Conservation (phyloP, 139 green algal species). For the Klebsormidium nitens region DNA sequence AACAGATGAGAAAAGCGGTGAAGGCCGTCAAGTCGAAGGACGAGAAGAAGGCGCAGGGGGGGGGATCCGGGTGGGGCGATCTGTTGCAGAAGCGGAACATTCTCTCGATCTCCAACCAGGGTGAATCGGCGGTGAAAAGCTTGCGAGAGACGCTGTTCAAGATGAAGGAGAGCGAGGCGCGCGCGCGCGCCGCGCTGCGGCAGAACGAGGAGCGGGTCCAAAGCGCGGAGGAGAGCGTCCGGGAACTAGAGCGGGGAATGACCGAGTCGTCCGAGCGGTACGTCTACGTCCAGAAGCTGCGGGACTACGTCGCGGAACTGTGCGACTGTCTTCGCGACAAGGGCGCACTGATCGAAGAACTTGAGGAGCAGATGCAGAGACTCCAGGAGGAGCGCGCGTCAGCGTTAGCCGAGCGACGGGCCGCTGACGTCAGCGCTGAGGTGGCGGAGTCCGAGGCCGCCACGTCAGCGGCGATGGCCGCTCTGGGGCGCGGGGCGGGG, state of each 20-base stretch:
- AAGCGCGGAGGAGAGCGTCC: slow-evolving; percentile 1
- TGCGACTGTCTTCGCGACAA: slow-evolving; percentile 67
- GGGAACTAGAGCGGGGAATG: slow-evolving; percentile 9
- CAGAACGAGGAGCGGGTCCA: neutral
- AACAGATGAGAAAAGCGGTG: too few species aligned
- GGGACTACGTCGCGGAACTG: slow-evolving; percentile 74
- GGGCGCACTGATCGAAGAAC: slow-evolving; percentile 73
- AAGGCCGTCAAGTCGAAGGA: too few species aligned
- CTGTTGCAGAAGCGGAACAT: too few species aligned
- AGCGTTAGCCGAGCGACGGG: slow-evolving; percentile 6
- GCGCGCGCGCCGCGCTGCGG: neutral
- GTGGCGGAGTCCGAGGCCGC: slow-evolving; percentile 44
- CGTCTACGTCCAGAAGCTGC: slow-evolving; percentile 61
- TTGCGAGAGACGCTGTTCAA: too few species aligned
- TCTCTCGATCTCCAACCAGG: too few species aligned
- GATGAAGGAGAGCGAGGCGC: too few species aligned
- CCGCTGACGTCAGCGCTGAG: slow-evolving; percentile 44
- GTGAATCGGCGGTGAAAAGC: too few species aligned
- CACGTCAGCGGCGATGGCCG: slow-evolving; percentile 54
- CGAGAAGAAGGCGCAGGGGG: too few species aligned
- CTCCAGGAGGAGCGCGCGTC: slow-evolving; percentile 45
- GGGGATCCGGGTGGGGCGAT: too few species aligned
- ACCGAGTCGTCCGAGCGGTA: slow-evolving; percentile 48
- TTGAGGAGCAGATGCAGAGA: slow-evolving; percentile 66
- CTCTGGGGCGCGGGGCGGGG: slow-evolving; percentile 34